Conservation (phyloP, 306 rosid genomes). For the Lathyrus tuberosus region DNA sequence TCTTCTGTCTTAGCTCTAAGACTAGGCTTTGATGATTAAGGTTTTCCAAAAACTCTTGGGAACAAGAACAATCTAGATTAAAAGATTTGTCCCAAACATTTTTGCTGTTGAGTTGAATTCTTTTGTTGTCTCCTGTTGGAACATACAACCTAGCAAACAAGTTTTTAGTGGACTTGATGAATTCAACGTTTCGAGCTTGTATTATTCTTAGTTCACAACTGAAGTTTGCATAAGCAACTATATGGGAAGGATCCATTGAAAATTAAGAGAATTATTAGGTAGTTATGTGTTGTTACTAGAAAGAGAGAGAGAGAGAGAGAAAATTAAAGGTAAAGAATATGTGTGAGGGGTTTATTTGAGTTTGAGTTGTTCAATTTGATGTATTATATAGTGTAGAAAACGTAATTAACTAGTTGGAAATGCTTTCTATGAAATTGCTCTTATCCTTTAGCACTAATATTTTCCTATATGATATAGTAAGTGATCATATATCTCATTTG, state of each 20-base stretch:
- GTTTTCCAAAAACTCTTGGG: too few species aligned
- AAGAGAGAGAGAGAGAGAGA: neutral
- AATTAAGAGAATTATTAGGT: neutral
- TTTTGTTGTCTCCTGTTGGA: slow-evolving; percentile 28
- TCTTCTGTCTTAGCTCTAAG: too few species aligned
- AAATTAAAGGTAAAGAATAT: neutral
- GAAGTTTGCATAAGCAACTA: slow-evolving; percentile 44
- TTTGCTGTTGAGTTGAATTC: slow-evolving; percentile 50
- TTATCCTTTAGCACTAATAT: slow-evolving; percentile 28
- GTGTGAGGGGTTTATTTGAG: slow-evolving; percentile 15
- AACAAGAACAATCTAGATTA: neutral
- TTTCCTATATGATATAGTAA: neutral
- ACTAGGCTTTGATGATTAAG: too few species aligned
- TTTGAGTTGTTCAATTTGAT: slow-evolving; percentile 15
- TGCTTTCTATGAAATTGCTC: slow-evolving; percentile 35
- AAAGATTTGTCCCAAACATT: slow-evolving; percentile 70
- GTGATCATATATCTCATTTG: slow-evolving; percentile 27
- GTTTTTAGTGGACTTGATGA: too few species aligned
- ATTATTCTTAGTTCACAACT: slow-evolving; percentile 47
- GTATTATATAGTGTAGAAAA: neutral
- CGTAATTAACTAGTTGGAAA: neutral
- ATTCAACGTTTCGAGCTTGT: too few species aligned
- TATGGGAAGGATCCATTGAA: slow-evolving; percentile 47
- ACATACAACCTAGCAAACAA: too few species aligned
- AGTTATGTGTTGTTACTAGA: neutral